These are phyloP conservation scores for Diplotaxis tenuifolia DNA, from an alignment of 345 rosid genomes.

Conservation along the genomic window DNA sequence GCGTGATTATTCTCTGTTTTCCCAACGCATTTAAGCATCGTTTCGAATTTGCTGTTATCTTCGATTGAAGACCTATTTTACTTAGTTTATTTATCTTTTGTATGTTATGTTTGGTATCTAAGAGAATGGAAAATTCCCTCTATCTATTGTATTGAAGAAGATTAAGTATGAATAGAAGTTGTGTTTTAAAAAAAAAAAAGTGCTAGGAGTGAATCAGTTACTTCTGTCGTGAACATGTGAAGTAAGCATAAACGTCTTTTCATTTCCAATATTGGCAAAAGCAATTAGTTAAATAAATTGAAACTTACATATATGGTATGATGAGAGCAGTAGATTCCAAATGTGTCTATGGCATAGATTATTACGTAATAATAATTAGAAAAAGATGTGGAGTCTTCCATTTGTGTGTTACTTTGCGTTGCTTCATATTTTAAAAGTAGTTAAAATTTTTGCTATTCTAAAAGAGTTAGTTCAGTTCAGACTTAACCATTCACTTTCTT, in stretches of 20 bases:
- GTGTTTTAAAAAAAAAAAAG: no score
- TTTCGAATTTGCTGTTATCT: no score
- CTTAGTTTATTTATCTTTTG: no score
- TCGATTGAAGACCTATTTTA: no score
- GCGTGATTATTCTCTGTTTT: no score
- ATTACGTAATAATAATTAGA: not conserved
- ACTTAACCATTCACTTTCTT: not conserved
- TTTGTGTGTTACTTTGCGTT: not conserved
- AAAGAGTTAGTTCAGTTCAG: not conserved
- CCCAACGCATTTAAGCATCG: no score
- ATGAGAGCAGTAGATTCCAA: not conserved
- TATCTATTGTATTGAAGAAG: no score
- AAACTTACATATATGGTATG: not conserved
- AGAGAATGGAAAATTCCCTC: no score
- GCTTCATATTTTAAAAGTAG: not conserved
- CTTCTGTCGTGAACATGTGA: not conserved
- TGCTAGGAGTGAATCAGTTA: not conserved
- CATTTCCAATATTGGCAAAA: not conserved
- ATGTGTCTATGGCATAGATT: not conserved
- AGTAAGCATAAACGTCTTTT: not conserved
- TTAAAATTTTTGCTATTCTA: no score
- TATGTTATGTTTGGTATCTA: no score
- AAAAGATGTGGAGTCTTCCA: not conserved
- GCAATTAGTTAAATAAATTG: not conserved
- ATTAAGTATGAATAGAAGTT: no score